Evolutionary conservation across 129 eudicot genomes (phyloP).

Genomic region (Tagetes erecta): DNA sequence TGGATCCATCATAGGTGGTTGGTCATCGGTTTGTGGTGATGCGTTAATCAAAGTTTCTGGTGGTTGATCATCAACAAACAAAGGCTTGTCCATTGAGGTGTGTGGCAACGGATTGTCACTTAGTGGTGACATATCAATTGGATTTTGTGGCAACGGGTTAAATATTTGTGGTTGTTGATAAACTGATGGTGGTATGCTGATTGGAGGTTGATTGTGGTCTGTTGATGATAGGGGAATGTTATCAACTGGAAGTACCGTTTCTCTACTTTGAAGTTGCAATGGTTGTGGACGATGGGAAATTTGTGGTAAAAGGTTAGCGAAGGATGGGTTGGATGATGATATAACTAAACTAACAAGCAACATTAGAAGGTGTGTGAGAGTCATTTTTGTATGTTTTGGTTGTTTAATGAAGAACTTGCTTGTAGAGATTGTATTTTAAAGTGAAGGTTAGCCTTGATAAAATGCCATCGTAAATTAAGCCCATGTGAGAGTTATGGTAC

Average conservation of each 20-base stretch:
- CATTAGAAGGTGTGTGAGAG: slow-evolving; percentile 18
- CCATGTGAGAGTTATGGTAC: slow-evolving; percentile 33
- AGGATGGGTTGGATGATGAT: slow-evolving; percentile 32
- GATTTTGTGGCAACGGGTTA: neutral
- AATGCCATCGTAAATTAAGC: slow-evolving; percentile 27
- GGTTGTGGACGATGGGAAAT: neutral
- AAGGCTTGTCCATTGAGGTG: neutral
- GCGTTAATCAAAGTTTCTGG: neutral
- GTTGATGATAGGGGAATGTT: no score
- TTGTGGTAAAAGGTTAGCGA: slow-evolving; percentile 22
- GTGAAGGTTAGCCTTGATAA: slow-evolving; percentile 17
- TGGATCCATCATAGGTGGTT: slow-evolving; percentile 17
- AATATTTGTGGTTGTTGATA: neutral
- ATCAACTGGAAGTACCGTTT: slow-evolving; percentile 17
- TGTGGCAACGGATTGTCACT: neutral
- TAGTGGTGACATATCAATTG: slow-evolving; percentile 1
- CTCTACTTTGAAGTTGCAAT: neutral
- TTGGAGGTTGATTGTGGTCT: neutral
- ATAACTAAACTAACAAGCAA: slow-evolving; percentile 33
- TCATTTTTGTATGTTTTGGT: slow-evolving; percentile 28
- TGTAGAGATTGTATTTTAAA: slow-evolving; percentile 25
- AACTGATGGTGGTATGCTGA: neutral
- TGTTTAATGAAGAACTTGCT: slow-evolving; percentile 15
- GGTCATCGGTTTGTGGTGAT: slow-evolving; percentile 5
- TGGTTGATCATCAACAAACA: neutral